Conservation (phyloP, 306 rosid genomes). For the Ammopiptanthus mongolicus region DNA sequence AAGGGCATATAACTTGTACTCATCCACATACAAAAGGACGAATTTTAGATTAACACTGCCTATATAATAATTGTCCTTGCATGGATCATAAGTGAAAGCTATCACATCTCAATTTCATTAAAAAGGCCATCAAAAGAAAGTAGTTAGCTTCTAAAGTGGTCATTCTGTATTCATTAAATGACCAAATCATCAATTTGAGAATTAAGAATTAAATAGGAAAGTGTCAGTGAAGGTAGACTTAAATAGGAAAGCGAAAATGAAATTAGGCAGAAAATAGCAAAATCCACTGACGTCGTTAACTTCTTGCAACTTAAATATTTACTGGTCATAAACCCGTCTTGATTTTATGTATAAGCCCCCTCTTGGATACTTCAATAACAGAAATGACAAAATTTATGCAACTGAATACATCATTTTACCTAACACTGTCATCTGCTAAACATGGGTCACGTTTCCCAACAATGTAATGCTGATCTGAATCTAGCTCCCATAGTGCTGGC, state of each 20-base stretch:
- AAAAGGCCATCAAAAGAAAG: not conserved
- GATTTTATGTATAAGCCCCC: not conserved
- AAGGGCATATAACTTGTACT: not conserved
- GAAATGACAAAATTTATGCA: not conserved
- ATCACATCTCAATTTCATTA: not conserved
- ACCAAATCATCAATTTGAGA: conserved; percentile 12
- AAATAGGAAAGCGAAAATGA: not conserved
- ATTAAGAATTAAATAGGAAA: not conserved
- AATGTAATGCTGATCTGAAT: conserved; percentile 68
- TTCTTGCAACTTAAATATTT: not conserved
- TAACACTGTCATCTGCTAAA: conserved; percentile 38
- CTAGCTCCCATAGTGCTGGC: conserved; percentile 88
- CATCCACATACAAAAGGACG: not conserved
- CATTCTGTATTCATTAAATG: not conserved
- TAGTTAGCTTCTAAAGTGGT: not conserved
- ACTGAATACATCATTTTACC: conserved; percentile 44
- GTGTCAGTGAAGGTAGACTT: not conserved
- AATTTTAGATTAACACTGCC: not conserved
- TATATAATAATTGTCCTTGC: not conserved
- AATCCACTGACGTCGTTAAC: not conserved
- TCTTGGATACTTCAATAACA: not conserved
- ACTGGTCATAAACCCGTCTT: not conserved
- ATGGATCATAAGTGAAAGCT: not conserved
- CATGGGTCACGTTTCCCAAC: conserved; percentile 41
- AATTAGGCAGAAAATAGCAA: not conserved